Base-by-base conservation (phyloP, 495 filamentous ascomycete genomes). In the Annulohypoxylon stygium region DNA sequence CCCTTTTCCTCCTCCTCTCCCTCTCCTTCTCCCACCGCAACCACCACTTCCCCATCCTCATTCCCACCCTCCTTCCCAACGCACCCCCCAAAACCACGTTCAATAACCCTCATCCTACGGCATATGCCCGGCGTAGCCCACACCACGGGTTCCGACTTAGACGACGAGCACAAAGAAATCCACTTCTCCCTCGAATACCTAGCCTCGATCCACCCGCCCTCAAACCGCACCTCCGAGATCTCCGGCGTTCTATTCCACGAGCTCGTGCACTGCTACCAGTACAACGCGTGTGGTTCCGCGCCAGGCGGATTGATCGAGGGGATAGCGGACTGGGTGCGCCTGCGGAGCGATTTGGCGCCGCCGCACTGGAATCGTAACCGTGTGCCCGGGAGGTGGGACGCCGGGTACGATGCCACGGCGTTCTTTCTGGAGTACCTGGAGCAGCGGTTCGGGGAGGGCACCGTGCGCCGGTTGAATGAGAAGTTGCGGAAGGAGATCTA, bases 261-360 rank as follows among this genome's bases (percentile, higher is more conserved):
- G 81, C 91, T 98, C 70, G 96, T 98, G 10, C 96, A 99, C 78
- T 98, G 95, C 83, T 97, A 92, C 82, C 96, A 99, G 78, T 93
- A 92, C 81, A 89, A 92, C 61, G 91, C 86, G 1, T 83, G 81
- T 2, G 88, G 86, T 0, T 85, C 83, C 3, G 87, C 86, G 14
- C 95, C 95, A 0, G 90, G 90, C 12, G 96, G 96, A 0, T 73
- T 99, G 68, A 91, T 97, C 62, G 96, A 99, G 78, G 96, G 96
- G 0, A 90, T 99, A 63, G 95, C 96, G 14, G 96, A 99, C 78
- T 99, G 93, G 87, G 95, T 99, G 8, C 86, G 96, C 7, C 80
- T 99, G 57, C 90, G 88, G 67, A 89, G 90, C 60, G 88, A 88
- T 1, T 80, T 97, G 47, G 86, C 82, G 43, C 93, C 96, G 18